These are phyloP conservation scores for Sphaerostilbella broomeana DNA, from an alignment of 2,329 filamentous ascomycete genomes.

Conservation along the genomic window DNA sequence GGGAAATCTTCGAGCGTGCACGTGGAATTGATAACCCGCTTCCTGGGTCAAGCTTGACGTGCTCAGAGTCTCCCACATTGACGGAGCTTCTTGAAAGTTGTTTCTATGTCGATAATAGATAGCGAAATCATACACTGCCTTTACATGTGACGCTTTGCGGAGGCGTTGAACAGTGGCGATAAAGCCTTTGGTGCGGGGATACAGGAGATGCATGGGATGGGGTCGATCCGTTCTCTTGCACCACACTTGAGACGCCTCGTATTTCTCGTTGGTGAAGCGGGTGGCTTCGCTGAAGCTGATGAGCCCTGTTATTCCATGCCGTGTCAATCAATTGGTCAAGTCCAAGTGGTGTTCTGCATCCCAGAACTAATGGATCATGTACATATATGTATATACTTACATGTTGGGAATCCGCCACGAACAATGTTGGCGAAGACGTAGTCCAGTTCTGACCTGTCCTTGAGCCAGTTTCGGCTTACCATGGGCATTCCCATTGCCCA, in stretches of 20 bases:
- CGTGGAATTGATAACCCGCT: conserved; percentile 41
- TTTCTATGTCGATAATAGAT: conserved; percentile 44
- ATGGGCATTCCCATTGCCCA: conserved; percentile 61
- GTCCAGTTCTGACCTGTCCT: conserved; percentile 49
- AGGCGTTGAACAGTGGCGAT: conserved; percentile 52
- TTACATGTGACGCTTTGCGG: conserved; percentile 42
- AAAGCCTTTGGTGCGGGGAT: conserved; percentile 56
- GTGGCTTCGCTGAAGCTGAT: conserved; percentile 60
- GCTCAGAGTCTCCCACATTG: conserved; percentile 48
- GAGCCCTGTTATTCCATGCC: conserved; percentile 41
- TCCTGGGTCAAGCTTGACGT: conserved; percentile 32
- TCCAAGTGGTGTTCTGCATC: neutral
- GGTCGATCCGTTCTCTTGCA: conserved; percentile 44
- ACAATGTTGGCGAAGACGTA: conserved; percentile 50
- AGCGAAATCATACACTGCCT: conserved; percentile 49
- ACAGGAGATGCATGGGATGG: conserved; percentile 51
- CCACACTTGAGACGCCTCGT: conserved; percentile 44
- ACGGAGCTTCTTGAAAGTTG: conserved; percentile 40
- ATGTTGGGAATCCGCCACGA: conserved; percentile 47
- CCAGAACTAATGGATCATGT: neutral
- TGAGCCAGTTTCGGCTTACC: conserved; percentile 53
- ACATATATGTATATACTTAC: too few species aligned
- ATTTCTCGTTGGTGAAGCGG: conserved; percentile 49
- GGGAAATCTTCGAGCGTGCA: conserved; percentile 42
- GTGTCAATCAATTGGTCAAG: neutral